Evolutionary conservation across 371 early-diverging fungal species (phyloP).

Genomic region (Capillidium rhysosporum): DNA sequence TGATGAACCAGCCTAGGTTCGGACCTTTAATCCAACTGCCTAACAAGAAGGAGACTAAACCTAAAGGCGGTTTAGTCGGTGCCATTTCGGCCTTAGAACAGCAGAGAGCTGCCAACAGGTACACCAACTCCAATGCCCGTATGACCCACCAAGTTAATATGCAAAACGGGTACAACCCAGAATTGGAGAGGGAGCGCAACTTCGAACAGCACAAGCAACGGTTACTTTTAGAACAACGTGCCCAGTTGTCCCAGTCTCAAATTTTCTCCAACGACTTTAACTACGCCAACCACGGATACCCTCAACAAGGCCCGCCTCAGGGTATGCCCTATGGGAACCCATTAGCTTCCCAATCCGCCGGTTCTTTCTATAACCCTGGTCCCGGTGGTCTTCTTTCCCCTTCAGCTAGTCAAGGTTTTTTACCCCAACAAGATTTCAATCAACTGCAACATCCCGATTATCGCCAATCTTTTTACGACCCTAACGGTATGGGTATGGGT

Average conservation of each 20-base stretch:
- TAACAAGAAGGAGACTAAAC: conserved; percentile 8
- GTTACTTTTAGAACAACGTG: conserved; percentile 10
- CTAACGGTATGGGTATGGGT: not conserved
- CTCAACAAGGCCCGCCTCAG: not conserved
- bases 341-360: not conserved
- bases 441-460: not conserved
- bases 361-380: conserved; percentile 1
- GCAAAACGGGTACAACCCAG: not conserved
- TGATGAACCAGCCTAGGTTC: not conserved
- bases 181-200: conserved; percentile 7
- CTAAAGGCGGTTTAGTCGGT: conserved; percentile 10
- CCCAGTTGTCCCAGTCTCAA: conserved; percentile 1
- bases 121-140: conserved; percentile 6
- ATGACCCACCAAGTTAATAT: not conserved
- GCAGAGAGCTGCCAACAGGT: conserved; percentile 6
- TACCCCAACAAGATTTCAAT: not conserved
- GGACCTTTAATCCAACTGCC: conserved; percentile 11
- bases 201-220: conserved; percentile 11
- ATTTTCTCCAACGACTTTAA: not conserved
- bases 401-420: not conserved
- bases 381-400: not conserved
- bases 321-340: not conserved
- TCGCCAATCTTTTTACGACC: not conserved
- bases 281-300: not conserved
- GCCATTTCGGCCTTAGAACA: conserved; percentile 12